Evolutionary conservation across 1,139 yeast genomes (phyloP).

Genomic region (Entelexis paramagnoliae): DNA sequence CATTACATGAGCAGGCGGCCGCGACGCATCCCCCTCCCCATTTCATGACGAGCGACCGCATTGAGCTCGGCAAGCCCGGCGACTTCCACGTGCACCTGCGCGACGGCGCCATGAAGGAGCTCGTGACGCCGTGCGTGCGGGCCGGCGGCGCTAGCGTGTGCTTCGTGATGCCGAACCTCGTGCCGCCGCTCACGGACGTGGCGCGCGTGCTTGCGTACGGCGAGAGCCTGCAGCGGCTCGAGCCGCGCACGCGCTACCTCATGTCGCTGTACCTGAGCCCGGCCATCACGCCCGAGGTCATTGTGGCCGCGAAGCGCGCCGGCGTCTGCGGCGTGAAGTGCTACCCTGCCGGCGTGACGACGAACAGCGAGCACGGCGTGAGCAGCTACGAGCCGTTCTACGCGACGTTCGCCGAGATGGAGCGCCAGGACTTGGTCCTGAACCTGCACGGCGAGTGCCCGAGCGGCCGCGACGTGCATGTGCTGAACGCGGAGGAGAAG

Average conservation of each 20-base stretch:
- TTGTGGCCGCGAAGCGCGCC: constrained; percentile 62
- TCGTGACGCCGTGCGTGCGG: constrained; percentile 79
- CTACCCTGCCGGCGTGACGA: constrained; percentile 98
- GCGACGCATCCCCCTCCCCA: no score
- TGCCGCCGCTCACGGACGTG: constrained; percentile 83
- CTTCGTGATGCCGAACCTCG: constrained; percentile 91
- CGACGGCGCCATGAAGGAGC: constrained; percentile 85
- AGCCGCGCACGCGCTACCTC: constrained; percentile 77
- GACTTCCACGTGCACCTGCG: constrained; percentile 96
- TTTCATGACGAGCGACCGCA: not conserved
- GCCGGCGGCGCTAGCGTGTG: constrained; percentile 88
- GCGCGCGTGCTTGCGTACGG: constrained; percentile 65
- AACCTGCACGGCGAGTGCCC: constrained; percentile 93
- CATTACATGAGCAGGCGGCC: no score
- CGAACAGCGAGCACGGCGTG: constrained; percentile 87
- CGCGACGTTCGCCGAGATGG: constrained; percentile 82
- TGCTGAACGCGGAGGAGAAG: constrained; percentile 84
- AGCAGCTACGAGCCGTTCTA: constrained; percentile 81
- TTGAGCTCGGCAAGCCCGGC: constrained; percentile 72
- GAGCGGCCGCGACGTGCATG: constrained; percentile 48
- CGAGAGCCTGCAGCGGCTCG: constrained; percentile 47
- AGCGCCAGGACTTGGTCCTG: constrained; percentile 61
- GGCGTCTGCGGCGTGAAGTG: constrained; percentile 77
- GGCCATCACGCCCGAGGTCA: constrained; percentile 73
- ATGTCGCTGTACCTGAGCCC: constrained; percentile 81